Evolutionary conservation across 1,139 yeast species (phyloP).

Genomic region (Geotrichum klebahnii): DNA sequence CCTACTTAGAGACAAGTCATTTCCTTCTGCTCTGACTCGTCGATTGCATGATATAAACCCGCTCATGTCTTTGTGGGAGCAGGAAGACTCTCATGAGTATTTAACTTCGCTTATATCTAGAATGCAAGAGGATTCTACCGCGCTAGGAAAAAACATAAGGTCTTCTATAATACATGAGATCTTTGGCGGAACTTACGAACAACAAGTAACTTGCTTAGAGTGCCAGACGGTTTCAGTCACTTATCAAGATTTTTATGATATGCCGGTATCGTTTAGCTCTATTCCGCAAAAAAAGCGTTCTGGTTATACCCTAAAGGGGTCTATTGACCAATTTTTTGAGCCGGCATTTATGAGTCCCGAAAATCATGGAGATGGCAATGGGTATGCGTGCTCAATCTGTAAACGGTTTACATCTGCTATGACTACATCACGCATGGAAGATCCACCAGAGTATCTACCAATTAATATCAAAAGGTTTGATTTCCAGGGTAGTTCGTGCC

Average conservation of each 20-base stretch:
- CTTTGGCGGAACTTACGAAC: conserved; percentile 86
- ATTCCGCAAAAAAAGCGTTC: conserved; percentile 46
- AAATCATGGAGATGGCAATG: conserved; percentile 58
- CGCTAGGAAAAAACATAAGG: conserved; percentile 77
- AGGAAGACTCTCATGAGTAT: conserved; percentile 96
- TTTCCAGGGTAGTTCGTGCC: conserved; percentile 50
- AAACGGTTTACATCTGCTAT: conserved; percentile 69
- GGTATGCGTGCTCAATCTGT: conserved; percentile 84
- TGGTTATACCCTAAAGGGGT: conserved; percentile 62
- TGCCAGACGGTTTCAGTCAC: conserved; percentile 84
- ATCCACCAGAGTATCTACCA: conserved; percentile 83
- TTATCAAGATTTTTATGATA: conserved; percentile 88
- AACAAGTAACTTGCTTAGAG: conserved; percentile 72
- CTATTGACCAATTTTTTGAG: conserved; percentile 74
- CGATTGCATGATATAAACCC: conserved; percentile 83
- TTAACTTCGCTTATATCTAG: conserved; percentile 85
- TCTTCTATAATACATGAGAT: conserved; percentile 83
- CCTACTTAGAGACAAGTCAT: conserved; percentile 51
- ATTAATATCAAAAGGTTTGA: conserved; percentile 80
- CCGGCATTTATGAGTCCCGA: conserved; percentile 72
- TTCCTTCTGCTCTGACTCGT: conserved; percentile 66
- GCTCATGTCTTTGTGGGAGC: conserved; percentile 96
- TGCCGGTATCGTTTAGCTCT: conserved; percentile 52
- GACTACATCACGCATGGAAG: conserved; percentile 67
- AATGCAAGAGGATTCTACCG: conserved; percentile 87